Conservation (phyloP, 805 yeast genomes). For the Schwanniomyces vanrijiae region DNA sequence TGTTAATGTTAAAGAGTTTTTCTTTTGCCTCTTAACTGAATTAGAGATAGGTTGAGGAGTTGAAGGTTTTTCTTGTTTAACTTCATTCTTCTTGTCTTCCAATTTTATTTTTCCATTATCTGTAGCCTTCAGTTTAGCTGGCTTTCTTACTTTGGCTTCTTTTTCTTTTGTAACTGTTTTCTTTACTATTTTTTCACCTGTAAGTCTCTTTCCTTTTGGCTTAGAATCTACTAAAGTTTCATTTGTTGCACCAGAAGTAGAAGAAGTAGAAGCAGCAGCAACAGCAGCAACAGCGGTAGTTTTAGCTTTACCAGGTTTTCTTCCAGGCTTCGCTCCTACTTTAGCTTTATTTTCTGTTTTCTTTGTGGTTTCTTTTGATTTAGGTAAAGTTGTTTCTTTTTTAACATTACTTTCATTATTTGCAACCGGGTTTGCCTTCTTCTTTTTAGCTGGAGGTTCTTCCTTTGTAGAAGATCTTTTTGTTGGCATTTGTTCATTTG, state of each 20-base stretch:
- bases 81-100: constrained; percentile 4
- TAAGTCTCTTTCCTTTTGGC: neutral
- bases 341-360: neutral
- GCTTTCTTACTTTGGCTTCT: neutral
- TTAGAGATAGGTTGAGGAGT: neutral
- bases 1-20: constrained; percentile 1
- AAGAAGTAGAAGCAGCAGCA: too few relatives aligned
- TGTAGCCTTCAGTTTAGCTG: neutral
- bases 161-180: neutral
- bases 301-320: neutral
- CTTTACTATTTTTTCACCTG: neutral
- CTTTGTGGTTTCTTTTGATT: neutral
- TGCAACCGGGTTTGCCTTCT: neutral
- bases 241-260: too few relatives aligned
- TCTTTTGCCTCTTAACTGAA: constrained; percentile 11
- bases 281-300: neutral
- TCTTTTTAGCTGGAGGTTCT: neutral
- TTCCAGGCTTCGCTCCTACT: neutral
- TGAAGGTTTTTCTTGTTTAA: neutral
- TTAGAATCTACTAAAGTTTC: too few relatives aligned
- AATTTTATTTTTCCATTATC: neutral
- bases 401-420: neutral
- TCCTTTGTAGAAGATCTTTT: neutral
- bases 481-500: too few relatives aligned
- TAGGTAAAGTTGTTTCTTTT: neutral